A percentile compares a stretch with the other conserved stretches of the same genome.
phyloP scores from a whole-genome alignment of 257 asterid species.

The Nicotiana sylvestris region DNA sequence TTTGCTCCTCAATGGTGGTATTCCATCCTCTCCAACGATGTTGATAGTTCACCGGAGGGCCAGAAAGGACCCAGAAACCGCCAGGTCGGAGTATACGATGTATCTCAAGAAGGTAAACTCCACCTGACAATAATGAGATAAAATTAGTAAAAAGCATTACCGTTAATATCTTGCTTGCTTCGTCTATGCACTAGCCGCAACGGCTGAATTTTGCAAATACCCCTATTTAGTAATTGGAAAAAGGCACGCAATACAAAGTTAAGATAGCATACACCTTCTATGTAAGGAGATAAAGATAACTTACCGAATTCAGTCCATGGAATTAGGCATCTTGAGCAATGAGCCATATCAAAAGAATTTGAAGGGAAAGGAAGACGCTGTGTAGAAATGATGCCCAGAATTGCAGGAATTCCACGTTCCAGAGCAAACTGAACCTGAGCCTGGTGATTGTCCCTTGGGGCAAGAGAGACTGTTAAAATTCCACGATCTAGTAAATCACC shows the following conservation, averaged over 20 bases:
- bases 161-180: neutral
- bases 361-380: conserved; percentile 34
- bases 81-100: conserved; percentile 34
- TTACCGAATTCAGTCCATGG: conserved; percentile 33
- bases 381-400: conserved; percentile 30
- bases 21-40: conserved; percentile 34
- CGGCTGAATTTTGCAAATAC: neutral
- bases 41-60: conserved; percentile 31
- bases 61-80: conserved; percentile 34
- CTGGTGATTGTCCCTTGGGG: conserved; percentile 30
- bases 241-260: neutral
- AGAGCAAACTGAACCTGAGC: conserved; percentile 36
- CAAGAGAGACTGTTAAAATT: conserved; percentile 25
- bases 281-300: neutral
- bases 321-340: conserved; percentile 32
- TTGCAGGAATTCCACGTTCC: conserved; percentile 34
- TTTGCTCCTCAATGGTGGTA: conserved; percentile 27
- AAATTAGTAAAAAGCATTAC: neutral
- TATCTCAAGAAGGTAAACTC: conserved; percentile 31
- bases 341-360: conserved; percentile 31
- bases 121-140: conserved; percentile 20
- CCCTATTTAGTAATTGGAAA: neutral
- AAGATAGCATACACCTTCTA: neutral
- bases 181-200: neutral
- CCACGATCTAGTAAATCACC: conserved; percentile 33